Base-by-base conservation (phyloP, 2,329 filamentous ascomycete species). In the Cryphonectria radicalis region DNA sequence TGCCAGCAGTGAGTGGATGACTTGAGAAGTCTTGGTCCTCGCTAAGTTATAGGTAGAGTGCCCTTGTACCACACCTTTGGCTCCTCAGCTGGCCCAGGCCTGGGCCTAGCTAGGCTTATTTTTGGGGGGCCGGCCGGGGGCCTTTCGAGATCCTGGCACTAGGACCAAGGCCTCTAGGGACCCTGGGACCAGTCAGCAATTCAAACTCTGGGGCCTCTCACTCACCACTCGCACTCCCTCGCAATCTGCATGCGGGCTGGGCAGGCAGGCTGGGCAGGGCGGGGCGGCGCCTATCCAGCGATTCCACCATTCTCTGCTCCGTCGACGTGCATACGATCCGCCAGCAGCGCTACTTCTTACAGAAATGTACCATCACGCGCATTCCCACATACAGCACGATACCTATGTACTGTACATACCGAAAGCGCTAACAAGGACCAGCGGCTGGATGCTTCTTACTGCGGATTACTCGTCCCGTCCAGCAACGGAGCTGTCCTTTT, bases 401-500 rank as follows among this genome's bases (percentile, higher is more conserved):
- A 43, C 37, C 53, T 32, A 32, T 32, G 19, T 14, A 22, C 4
- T 40, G 65, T 55, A 57, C 50, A 60, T 60, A 32, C 35, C 40
- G 19, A 40, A 50, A 50, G 40, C 67, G 66, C 55, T 60, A 62
- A 50, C 35, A 59, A 19, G 55, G 22, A 46, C 42, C 63, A 65
- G 63, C 63, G 43, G 53, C 63, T 65, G n/a, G 42, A 65, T 42
- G 25, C 32, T 42, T 35, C 17, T 40, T 35, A 66, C 13, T 32
- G 37, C 64, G 57, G 59, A 67, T 64, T 67, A n/a, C 67, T 70
- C 59, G 57, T 67, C 66, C 68, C 68, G 68, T 60, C 60, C 59
- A 67, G 42, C 55, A 32, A 35, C 68, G 42, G 68, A 66, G 57
- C 50, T 42, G 65, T 59, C 50, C 65, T 59, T 32, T 50, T 50